Evolutionary conservation across 2,329 filamentous ascomycete species (phyloP).

Genomic region (Zalaria obscura): DNA sequence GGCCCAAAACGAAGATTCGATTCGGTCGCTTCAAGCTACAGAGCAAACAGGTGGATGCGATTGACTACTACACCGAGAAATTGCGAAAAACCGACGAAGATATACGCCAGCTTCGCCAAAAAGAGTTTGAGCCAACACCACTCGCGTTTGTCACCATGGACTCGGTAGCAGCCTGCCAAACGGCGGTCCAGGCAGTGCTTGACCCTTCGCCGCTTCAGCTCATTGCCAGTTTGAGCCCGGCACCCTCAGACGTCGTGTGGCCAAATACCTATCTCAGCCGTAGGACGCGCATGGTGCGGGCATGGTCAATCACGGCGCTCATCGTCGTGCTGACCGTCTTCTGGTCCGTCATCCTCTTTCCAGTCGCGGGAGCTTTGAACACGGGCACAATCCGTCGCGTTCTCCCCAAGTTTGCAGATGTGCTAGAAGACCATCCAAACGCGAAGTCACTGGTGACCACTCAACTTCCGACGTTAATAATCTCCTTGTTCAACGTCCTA

Average conservation of each 20-base stretch:
- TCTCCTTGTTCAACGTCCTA: conserved; percentile 75
- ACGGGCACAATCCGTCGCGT: conserved; percentile 65
- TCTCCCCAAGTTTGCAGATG: conserved; percentile 53
- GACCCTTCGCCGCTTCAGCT: conserved; percentile 80
- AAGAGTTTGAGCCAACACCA: conserved; percentile 63
- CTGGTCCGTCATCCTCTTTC: conserved; percentile 73
- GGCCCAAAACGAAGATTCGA: conserved; percentile 61
- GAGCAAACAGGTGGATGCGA: conserved; percentile 67
- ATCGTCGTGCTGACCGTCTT: conserved; percentile 75
- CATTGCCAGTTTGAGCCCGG: conserved; percentile 71
- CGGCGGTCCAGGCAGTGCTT: conserved; percentile 89
- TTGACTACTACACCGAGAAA: conserved; percentile 86
- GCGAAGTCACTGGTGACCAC: conserved; percentile 69
- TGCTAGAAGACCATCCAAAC: conserved; percentile 54
- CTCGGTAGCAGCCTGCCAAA: conserved; percentile 79
- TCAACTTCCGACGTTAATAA: conserved; percentile 68
- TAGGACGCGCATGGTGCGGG: conserved; percentile 56
- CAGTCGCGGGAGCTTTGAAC: conserved; percentile 66
- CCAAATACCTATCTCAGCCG: conserved; percentile 76
- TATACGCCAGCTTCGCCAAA: conserved; percentile 55
- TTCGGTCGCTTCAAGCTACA: conserved; percentile 63
- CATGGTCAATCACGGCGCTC: conserved; percentile 71
- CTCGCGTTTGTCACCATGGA: conserved; percentile 97
- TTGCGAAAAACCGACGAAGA: conserved; percentile 64
- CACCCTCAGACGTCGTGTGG: conserved; percentile 91